Conservation (phyloP, 192 early-diverging fungal species). For the Gonapodya sp. region DNA sequence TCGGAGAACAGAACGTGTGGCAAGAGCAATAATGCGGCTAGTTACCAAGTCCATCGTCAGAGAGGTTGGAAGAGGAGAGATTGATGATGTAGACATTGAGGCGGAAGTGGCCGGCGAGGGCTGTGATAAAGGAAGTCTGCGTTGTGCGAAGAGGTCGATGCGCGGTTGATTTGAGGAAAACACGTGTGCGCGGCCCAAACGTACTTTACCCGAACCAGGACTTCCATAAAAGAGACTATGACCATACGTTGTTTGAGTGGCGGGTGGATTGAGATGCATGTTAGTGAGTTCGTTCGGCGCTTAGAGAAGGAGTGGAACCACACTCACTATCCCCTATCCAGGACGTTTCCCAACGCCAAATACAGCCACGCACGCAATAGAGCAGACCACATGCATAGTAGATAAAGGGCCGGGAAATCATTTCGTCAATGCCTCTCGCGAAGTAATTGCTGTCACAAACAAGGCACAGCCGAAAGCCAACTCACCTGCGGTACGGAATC, state of each 20-base stretch:
- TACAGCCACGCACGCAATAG: no score
- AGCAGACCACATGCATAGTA: slow-evolving; percentile 75
- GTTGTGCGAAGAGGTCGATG: neutral
- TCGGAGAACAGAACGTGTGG: no score
- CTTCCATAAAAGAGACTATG: slow-evolving; percentile 44
- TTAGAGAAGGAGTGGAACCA: no score
- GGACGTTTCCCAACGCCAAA: no score
- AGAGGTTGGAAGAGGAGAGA: slow-evolving; percentile 22
- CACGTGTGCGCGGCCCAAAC: no score
- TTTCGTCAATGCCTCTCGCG: neutral
- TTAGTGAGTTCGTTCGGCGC: no score
- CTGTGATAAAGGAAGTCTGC: slow-evolving; percentile 28
- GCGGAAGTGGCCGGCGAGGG: slow-evolving; percentile 39
- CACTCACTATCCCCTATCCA: neutral
- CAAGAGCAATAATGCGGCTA: no score
- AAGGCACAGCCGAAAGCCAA: no score
- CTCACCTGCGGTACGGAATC: slow-evolving; percentile 40
- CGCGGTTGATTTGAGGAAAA: no score
- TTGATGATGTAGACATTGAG: slow-evolving; percentile 40
- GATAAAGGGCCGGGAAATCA: slow-evolving; percentile 30
- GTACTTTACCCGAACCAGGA: slow-evolving; percentile 42
- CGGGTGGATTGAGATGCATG: no score
- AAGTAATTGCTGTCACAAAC: no score
- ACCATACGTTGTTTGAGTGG: no score
- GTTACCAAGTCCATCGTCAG: neutral